Conservation (phyloP, 2,329 filamentous ascomycete species). For the Diaporthe sp. region DNA sequence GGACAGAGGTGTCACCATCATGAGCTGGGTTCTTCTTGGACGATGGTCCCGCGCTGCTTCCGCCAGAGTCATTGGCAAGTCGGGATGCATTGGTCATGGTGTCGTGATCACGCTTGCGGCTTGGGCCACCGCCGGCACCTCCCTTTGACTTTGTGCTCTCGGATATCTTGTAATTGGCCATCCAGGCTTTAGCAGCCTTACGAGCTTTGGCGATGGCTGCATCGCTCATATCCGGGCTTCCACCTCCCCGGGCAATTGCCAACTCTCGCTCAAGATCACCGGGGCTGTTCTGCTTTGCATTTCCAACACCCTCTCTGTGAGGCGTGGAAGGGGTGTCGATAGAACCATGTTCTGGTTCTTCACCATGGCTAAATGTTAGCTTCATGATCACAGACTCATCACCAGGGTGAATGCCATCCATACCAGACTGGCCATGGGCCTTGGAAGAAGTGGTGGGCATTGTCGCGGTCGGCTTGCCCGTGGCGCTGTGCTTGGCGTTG, state of each 20-base stretch:
- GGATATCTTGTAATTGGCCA: background rate
- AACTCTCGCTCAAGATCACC: too few species aligned
- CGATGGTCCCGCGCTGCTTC: fast-evolving
- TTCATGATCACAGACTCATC: too few species aligned
- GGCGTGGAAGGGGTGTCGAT: too few species aligned
- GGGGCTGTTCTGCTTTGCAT: background rate
- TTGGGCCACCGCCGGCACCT: background rate
- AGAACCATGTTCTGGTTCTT: background rate
- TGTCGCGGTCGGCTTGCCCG: background rate
- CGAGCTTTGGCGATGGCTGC: background rate
- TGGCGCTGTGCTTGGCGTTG: background rate
- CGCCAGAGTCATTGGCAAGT: background rate
- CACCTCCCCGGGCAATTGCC: too few species aligned
- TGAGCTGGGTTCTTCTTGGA: too few species aligned
- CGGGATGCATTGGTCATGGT: background rate
- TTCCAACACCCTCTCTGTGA: background rate
- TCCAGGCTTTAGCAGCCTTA: too few species aligned
- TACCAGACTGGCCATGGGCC: background rate
- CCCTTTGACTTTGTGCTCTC: background rate
- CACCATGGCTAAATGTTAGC: background rate
- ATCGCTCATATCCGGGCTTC: too few species aligned
- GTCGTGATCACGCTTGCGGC: background rate
- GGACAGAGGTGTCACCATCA: too few species aligned
- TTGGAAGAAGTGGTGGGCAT: background rate
- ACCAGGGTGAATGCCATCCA: too few species aligned